Evolutionary conservation across 164 flowering plant species (phyloP).

Genomic region (Kingdonia uniflora): DNA sequence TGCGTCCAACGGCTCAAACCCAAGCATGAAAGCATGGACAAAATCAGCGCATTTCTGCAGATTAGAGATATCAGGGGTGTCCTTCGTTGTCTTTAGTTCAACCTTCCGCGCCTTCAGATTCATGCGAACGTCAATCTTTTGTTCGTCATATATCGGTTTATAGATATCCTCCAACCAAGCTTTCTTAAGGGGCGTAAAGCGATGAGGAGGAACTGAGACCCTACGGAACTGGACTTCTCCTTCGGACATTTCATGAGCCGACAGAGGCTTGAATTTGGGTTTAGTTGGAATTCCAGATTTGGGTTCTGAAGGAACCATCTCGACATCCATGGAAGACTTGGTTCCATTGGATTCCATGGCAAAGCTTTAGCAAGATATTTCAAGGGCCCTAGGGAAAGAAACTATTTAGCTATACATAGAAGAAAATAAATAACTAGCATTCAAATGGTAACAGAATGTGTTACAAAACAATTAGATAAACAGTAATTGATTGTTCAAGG

Average conservation of each 20-base stretch:
- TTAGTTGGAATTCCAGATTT: slow-evolving; percentile 7
- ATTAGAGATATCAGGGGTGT: slow-evolving; percentile 27
- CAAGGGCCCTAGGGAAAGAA: too few species aligned
- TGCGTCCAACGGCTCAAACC: slow-evolving; percentile 25
- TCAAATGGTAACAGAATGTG: too few species aligned
- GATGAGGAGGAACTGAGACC: slow-evolving; percentile 26
- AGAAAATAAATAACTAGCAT: too few species aligned
- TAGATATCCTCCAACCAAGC: slow-evolving; percentile 36
- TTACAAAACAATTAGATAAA: too few species aligned
- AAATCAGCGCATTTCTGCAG: slow-evolving; percentile 28
- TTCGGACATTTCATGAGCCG: slow-evolving; percentile 15
- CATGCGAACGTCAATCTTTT: slow-evolving; percentile 30
- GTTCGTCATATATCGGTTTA: slow-evolving; percentile 24
- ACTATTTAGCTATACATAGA: too few species aligned
- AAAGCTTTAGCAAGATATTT: too few species aligned
- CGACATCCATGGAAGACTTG: slow-evolving; percentile 11
- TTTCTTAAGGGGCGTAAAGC: slow-evolving; percentile 29
- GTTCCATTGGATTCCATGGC: slow-evolving; percentile 3
- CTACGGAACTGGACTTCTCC: slow-evolving; percentile 12
- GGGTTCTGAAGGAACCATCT: slow-evolving; percentile 10
- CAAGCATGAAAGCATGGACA: slow-evolving; percentile 33
- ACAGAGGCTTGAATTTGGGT: slow-evolving; percentile 14
- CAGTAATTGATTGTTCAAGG: too few species aligned
- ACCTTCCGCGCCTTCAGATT: slow-evolving; percentile 28
- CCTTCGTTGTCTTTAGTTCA: slow-evolving; percentile 24